Evolutionary conservation across 2,329 filamentous ascomycete species (phyloP).

Genomic region (Thermothelomyces thermophilus): DNA sequence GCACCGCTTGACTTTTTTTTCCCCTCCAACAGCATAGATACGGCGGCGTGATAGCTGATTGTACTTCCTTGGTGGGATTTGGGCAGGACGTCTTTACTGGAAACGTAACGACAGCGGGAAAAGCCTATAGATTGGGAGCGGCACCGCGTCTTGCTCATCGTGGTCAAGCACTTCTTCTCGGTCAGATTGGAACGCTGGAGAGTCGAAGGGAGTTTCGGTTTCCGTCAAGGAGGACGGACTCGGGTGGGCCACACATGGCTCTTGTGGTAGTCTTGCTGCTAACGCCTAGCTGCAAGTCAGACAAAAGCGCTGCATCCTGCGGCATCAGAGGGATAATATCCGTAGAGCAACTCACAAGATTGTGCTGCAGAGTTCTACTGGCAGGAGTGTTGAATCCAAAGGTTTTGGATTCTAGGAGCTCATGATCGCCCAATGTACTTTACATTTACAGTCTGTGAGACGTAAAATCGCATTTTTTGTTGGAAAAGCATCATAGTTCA

Average conservation of each 20-base stretch:
- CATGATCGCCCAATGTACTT: too few relatives aligned
- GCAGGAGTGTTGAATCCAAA: too few relatives aligned
- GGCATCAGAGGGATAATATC: not conserved
- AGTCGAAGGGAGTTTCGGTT: not conserved
- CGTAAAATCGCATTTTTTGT: too few relatives aligned
- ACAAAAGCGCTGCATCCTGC: not conserved
- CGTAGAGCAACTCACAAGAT: not conserved
- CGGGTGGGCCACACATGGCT: not conserved
- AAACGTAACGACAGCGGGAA: slow-evolving; percentile 17
- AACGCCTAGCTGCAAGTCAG: too few relatives aligned
- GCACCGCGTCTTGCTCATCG: slow-evolving; percentile 1
- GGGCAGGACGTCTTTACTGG: slow-evolving; percentile 17
- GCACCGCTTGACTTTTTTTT: not conserved
- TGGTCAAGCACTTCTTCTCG: not conserved
- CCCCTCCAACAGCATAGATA: slow-evolving; percentile 11
- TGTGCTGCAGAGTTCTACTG: too few relatives aligned
- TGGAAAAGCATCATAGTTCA: too few relatives aligned
- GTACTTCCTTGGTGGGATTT: slow-evolving; percentile 5
- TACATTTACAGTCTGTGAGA: too few relatives aligned
- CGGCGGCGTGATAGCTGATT: slow-evolving; percentile 20
- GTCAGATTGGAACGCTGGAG: not conserved
- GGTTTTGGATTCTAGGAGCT: too few relatives aligned
- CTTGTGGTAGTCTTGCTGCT: not conserved
- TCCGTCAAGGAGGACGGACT: not conserved
- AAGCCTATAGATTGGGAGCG: slow-evolving; percentile 3